Conservation (phyloP, 1,284 basidiomycete species). For the Fomitopsis schrenkii region DNA sequence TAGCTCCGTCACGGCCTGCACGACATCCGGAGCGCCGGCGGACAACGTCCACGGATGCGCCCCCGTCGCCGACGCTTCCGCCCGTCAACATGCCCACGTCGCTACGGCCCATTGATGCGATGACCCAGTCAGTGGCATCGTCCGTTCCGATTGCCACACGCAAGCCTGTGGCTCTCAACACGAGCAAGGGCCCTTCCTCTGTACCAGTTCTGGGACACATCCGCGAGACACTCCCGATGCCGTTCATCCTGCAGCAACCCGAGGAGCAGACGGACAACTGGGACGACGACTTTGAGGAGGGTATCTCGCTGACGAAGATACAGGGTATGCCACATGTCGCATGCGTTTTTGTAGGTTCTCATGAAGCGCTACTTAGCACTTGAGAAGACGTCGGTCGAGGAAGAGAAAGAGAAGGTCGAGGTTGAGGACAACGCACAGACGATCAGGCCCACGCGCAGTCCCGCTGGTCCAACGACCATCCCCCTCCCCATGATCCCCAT, state of each 20-base stretch:
- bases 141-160: constrained; percentile 14
- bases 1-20: constrained; percentile 43
- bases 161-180: constrained; percentile 22
- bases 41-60: constrained; percentile 26
- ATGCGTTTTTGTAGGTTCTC: constrained; percentile 1
- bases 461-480: constrained; percentile 37
- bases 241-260: constrained; percentile 51
- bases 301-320: constrained; percentile 82
- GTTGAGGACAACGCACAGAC: constrained; percentile 73
- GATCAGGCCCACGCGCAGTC: constrained; percentile 70
- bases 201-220: constrained; percentile 21
- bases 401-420: constrained; percentile 58
- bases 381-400: constrained; percentile 47
- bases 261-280: constrained; percentile 91
- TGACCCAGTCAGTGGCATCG: constrained; percentile 19
- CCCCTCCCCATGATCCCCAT: constrained; percentile 53
- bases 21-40: constrained; percentile 50
- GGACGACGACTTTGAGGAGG: constrained; percentile 97
- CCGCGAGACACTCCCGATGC: constrained; percentile 30
- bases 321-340: constrained; percentile 49
- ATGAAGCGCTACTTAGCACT: constrained; percentile 39
- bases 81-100: constrained; percentile 28
- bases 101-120: constrained; percentile 24
- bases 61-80: constrained; percentile 1
- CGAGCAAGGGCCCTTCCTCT: constrained; percentile 12